Evolutionary conservation across 306 rosid species (phyloP).

Genomic region (Ceratonia siliqua): DNA sequence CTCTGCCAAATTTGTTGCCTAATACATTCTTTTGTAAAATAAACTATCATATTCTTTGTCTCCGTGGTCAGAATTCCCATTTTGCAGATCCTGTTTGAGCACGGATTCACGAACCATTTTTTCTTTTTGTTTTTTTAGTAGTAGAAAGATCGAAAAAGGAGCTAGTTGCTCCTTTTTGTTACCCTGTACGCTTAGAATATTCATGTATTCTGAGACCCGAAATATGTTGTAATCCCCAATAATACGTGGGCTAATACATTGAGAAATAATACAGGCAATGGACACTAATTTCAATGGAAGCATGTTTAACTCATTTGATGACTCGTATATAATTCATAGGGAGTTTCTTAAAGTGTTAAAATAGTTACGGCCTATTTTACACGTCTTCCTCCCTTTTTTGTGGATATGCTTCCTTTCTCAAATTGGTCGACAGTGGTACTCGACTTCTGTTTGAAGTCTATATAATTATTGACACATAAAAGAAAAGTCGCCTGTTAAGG

Average conservation of each 20-base stretch:
- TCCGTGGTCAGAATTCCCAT: constrained; percentile 41
- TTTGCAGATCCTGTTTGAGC: constrained; percentile 30
- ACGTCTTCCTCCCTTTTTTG: neutral
- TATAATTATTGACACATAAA: too few relatives aligned
- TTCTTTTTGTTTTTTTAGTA: neutral
- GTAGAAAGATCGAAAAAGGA: constrained; percentile 10
- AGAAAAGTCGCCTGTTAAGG: too few relatives aligned
- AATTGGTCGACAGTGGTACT: neutral
- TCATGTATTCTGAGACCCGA: constrained; percentile 9
- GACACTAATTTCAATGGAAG: constrained; percentile 10
- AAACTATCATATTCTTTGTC: constrained; percentile 51
- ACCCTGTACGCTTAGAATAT: neutral
- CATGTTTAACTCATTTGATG: neutral
- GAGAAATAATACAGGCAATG: constrained; percentile 1
- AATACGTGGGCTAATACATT: constrained; percentile 20
- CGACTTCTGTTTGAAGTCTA: too few relatives aligned
- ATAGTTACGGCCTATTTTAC: neutral
- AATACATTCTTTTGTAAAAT: constrained; percentile 29
- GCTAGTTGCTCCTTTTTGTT: neutral
- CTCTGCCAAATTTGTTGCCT: constrained; percentile 20
- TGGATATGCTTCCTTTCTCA: neutral
- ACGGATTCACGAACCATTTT: constrained; percentile 32
- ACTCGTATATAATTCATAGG: neutral
- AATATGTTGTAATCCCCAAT: constrained; percentile 37
- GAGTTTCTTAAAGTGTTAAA: neutral